Evolutionary conservation across 2,329 filamentous ascomycete species (phyloP).

Genomic region (Microdochium trichocladiopsis): DNA sequence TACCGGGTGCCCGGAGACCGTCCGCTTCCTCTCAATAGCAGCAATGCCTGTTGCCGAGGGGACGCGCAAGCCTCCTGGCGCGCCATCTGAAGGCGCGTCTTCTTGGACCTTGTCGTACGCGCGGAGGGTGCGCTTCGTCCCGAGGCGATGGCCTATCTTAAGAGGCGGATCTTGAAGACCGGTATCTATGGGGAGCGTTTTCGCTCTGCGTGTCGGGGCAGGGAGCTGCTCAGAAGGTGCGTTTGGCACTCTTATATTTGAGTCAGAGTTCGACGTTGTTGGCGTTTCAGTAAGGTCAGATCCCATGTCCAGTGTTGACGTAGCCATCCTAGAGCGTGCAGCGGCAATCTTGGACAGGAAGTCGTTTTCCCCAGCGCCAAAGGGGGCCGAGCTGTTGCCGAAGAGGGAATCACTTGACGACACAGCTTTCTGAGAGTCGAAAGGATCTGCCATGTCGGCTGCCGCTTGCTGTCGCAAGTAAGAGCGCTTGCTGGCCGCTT

Average conservation of each 20-base stretch:
- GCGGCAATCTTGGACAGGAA: conserved; percentile 50
- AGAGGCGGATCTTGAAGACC: conserved; percentile 50
- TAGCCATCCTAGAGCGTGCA: conserved; percentile 37
- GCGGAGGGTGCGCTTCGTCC: conserved; percentile 30
- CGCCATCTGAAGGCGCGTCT: conserved; percentile 36
- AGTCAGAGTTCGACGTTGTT: conserved; percentile 33
- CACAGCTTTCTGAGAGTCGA: conserved; percentile 36
- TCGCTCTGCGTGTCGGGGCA: conserved; percentile 44
- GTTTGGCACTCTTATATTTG: conserved; percentile 24
- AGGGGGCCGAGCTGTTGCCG: conserved; percentile 30
- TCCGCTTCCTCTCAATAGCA: conserved; percentile 71
- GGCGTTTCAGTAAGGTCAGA: conserved; percentile 60
- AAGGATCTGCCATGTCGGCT: conserved; percentile 39
- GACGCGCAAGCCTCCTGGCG: conserved; percentile 27
- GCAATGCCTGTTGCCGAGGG: conserved; percentile 28
- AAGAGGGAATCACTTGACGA: conserved; percentile 30
- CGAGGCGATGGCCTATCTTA: conserved; percentile 54
- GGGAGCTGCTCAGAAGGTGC: conserved; percentile 38
- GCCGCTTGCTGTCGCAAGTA: conserved; percentile 25
- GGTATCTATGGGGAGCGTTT: conserved; percentile 44
- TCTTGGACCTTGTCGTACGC: conserved; percentile 25
- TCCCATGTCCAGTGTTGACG: conserved; percentile 26
- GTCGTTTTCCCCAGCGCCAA: conserved; percentile 41
- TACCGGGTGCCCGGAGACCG: conserved; percentile 76
- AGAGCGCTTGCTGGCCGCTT: conserved; percentile 33